phyloP scores from a whole-genome alignment of 768 basidiomycete genomes.

The Lactarius quietus region DNA sequence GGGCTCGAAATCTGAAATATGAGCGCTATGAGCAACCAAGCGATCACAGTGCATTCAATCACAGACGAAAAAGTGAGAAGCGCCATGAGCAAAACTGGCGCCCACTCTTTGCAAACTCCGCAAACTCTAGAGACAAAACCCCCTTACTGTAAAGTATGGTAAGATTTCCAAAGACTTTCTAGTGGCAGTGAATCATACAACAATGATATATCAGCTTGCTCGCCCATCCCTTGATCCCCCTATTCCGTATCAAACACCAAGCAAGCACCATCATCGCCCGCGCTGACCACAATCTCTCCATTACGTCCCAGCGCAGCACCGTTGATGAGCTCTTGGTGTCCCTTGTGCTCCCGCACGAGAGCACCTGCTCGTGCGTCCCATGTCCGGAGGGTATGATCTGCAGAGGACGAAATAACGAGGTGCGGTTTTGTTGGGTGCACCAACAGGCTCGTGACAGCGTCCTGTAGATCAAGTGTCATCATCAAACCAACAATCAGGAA shows the following conservation, averaged over 20 bases:
- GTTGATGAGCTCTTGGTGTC: slow-evolving; percentile 76
- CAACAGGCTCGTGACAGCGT: slow-evolving; percentile 79
- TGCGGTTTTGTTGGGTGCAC: slow-evolving; percentile 69
- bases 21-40: too few species aligned
- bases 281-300: slow-evolving; percentile 77
- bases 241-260: slow-evolving; percentile 73
- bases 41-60: too few species aligned
- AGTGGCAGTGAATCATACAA: slow-evolving; percentile 1
- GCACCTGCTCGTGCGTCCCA: slow-evolving; percentile 91
- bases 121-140: too few species aligned
- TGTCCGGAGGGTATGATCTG: slow-evolving; percentile 80
- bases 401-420: slow-evolving; percentile 80
- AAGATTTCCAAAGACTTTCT: background rate
- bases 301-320: slow-evolving; percentile 66
- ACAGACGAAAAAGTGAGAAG: too few species aligned
- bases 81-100: too few species aligned
- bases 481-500: background rate
- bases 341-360: slow-evolving; percentile 74
- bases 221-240: background rate
- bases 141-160: too few species aligned
- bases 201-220: background rate
- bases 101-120: too few species aligned
- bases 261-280: slow-evolving; percentile 86
- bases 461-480: slow-evolving; percentile 44
- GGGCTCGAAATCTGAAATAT: too few species aligned